A percentile compares a stretch with the other conserved stretches of the same genome.
phyloP scores from a whole-genome alignment of 768 basidiomycete genomes.

The Russula earlei region DNA sequence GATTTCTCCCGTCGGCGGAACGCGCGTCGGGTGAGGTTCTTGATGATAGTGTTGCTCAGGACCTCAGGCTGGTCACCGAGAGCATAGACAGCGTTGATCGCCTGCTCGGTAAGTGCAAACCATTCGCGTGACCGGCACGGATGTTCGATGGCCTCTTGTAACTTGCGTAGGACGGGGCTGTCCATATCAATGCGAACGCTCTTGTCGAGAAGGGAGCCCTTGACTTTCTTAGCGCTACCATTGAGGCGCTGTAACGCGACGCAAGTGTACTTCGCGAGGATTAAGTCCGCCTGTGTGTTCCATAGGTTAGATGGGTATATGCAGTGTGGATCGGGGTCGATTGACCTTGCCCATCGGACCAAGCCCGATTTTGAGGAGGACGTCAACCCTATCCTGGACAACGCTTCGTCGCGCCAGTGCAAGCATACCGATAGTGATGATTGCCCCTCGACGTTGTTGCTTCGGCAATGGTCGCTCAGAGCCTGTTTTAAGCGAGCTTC shows the following conservation, averaged over 20 bases:
- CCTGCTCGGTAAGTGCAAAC: slow-evolving; percentile 96
- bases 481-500: slow-evolving; percentile 35
- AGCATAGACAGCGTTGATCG: slow-evolving; percentile 90
- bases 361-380: slow-evolving; percentile 77
- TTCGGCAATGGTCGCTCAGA: slow-evolving; percentile 65
- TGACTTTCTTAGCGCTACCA: slow-evolving; percentile 94
- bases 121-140: slow-evolving; percentile 84
- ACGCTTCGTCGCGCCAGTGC: slow-evolving; percentile 73
- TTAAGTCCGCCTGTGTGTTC: slow-evolving; percentile 61
- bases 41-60: slow-evolving; percentile 73
- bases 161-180: slow-evolving; percentile 71
- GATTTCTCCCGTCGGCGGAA: slow-evolving; percentile 33
- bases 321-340: neutral
- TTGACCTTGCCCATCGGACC: slow-evolving; percentile 75
- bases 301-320: neutral
- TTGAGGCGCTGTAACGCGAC: slow-evolving; percentile 86
- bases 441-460: slow-evolving; percentile 85
- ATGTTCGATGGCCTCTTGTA: slow-evolving; percentile 72
- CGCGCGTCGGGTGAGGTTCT: slow-evolving; percentile 64
- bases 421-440: slow-evolving; percentile 96
- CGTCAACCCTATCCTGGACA: slow-evolving; percentile 75
- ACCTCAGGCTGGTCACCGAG: slow-evolving; percentile 89
- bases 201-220: slow-evolving; percentile 87
- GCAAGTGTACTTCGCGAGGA: slow-evolving; percentile 88
- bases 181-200: slow-evolving; percentile 82